Base-by-base conservation (phyloP, 2,329 filamentous ascomycete genomes). In the Fusarium sp. region DNA sequence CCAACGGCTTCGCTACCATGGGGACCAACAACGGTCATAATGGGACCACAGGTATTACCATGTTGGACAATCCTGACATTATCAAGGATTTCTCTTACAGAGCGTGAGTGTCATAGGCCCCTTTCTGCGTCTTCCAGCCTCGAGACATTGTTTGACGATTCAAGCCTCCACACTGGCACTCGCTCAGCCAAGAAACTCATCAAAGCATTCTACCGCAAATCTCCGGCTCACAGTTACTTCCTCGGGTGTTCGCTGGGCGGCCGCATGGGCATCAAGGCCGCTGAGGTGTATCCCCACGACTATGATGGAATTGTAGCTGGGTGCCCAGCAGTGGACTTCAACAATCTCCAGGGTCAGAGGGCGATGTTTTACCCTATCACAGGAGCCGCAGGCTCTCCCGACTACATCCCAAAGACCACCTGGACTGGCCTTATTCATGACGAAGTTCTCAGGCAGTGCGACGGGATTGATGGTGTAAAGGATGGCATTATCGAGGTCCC, bases 191-290 rank as follows among this genome's bases (percentile, higher is more conserved):
- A 62, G 21, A 53, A 35, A 13, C 35, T 62, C 1, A 49, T 64
- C 1, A 36, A 56, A 17, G n/a, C 44, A 1, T 84, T 83, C 70
- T 87, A 87, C 64, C 71, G 72, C 2, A 57, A 53, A 4, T 4
- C 25, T 0, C 69, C 75, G 1, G 69, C 72, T 1, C 80, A 79
- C 48, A 80, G 78, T 1, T 88, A 87, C 70, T 87, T 81, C 57
- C 67, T 81, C 3, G 85, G 85, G 8, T 88, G 85, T 66, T 87
- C 83, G 0, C 81, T 83, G 0, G 86, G 86, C 7, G 85, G 86
- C 1, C 76, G 85, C 0, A 83, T 88, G 73, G 85, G 83, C 4
- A 73, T 85, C 31, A 82, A 82, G 49, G 78, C 80, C 7, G 79
- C 82, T 0, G 79, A 87, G 61, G 67, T 73, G 13, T 86, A 79